Evolutionary conservation across 352 stramenopile species (phyloP), one percentile per base, ranked within the genome.

Genomic region (Phytopythium sindhum): DNA sequence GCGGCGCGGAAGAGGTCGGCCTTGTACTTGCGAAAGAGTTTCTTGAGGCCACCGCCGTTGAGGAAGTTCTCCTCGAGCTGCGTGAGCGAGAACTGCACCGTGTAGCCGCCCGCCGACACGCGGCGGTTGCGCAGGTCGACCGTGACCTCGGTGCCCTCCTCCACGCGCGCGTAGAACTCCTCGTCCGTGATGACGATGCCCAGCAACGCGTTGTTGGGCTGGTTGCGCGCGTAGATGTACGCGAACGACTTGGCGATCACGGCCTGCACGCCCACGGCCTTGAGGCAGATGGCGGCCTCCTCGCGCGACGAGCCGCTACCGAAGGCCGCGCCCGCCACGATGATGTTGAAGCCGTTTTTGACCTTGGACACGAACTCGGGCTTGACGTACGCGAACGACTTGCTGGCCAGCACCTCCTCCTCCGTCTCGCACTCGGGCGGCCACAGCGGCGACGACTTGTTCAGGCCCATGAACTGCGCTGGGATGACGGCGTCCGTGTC

Each of bases 201-300:
- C 63, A 93, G 60, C 60, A 93, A 70, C 37, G 84, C 84, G 45
- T 93, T 93, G 74, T 93, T 93, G 42, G 82, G 82, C 68, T 93
- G 84, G 74, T 93, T 93, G 39, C 84, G 80, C 11, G 84, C 82
- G 71, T 93, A 93, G 55, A 93, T 93, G 69, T 93, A 93, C 28
- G 84, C 84, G 66, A 93, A 93, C 57, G 84, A 93, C 68, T 91
- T 91, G 65, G 84, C 84, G 53, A 93, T 93, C 48, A 93, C 84
- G 9, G 84, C 84, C 67, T 91, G 79, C 24, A 93, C 78, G 42
- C 84, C 84, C 2, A 90, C 72, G 14, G 84, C 84, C 76, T 93
- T 93, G 44, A 93, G 78, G 51, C 82, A 93, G 50, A 90, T 89
- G 19, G 84, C 84, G 0, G 84, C 84, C 62, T 93, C 84, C 62